Evolutionary conservation across 768 basidiomycete species (phyloP), one percentile per base, ranked within the genome.

Genomic region (Suillus subluteus): DNA sequence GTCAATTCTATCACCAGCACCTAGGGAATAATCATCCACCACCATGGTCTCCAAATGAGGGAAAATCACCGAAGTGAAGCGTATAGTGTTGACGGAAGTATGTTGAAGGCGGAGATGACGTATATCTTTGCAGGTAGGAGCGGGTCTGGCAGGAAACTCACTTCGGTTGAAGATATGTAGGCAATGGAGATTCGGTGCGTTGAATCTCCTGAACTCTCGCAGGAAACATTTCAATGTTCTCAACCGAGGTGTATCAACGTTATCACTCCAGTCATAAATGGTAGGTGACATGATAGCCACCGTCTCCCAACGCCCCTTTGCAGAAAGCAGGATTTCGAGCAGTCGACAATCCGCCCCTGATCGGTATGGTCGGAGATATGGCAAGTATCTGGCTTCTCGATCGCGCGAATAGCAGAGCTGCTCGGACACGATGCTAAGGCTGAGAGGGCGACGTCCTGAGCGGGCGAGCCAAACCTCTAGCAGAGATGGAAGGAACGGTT

Each of bases 201-300:
- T 26, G 6, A 61, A 21, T 30, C 9, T 26, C 58, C 5, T 41
- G 16, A 41, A 11, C 38, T 59, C 58, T 18, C 40, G 6, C 40
- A 18, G 23, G 9, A 40, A 59, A 59, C 58, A 59, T 40, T 41
- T 18, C 16, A 59, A 59, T 9, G 58, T 59, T 40, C 58, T 41
- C 58, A 59, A 21, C 23, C 15, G 58, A 18, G 58, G 38, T 59
- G 58, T 40, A 16, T 59, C 38, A 9, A 41, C 5, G 3, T 26
- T 59, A 40, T 16, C 15, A 59, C 38, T 6, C 38, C 38, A 38
- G 23, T 59, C 30, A 59, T 26, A 16, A 40, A 32, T 40, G 16
- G 26, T 16, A 59, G 58, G 23, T 59, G 58, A 23, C 58, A 6
- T 23, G 23, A 59, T 23, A 18, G 7, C 38, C 58, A 59, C 40